A percentile compares a stretch with the other conserved stretches of the same genome.
These are phyloP conservation scores for Aspergillus niger DNA, from an alignment of 2,329 filamentous ascomycete species.

Conservation along the genomic window DNA sequence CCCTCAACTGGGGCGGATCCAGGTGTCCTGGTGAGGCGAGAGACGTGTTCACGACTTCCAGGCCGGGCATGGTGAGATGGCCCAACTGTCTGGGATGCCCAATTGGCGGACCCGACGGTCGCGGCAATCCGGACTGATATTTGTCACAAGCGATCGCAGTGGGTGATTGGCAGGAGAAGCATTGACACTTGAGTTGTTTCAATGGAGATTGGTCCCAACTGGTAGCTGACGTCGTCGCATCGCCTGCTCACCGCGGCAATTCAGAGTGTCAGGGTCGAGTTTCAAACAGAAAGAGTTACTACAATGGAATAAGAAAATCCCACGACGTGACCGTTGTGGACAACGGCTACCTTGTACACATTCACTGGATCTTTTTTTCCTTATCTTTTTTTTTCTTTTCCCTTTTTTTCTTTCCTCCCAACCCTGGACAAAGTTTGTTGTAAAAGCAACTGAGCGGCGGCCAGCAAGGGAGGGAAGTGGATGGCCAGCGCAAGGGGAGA, in stretches of 20 bases:
- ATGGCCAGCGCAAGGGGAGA: conserved; percentile 8
- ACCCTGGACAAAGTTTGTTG: not conserved
- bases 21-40: conserved; percentile 28
- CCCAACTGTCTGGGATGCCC: conserved; percentile 16
- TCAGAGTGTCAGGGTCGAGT: too few species aligned
- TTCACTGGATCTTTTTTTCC: not conserved
- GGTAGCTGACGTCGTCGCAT: conserved; percentile 19
- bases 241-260: not conserved
- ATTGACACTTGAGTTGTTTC: conserved; percentile 25
- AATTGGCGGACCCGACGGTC: conserved; percentile 5
- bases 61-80: conserved; percentile 33
- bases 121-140: not conserved
- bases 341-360: too few species aligned
- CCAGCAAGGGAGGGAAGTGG: conserved; percentile 9
- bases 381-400: not conserved
- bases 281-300: too few species aligned
- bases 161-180: conserved; percentile 14
- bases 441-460: not conserved
- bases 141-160: conserved; percentile 14
- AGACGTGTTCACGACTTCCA: conserved; percentile 32
- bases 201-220: conserved; percentile 19
- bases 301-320: too few species aligned
- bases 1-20: conserved; percentile 38
- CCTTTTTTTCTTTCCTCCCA: not conserved
- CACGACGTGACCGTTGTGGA: too few species aligned